A percentile compares a stretch with the other conserved stretches of the same genome.
phyloP scores from a whole-genome alignment of 192 early-diverging fungal species.

The Haplosporangium gracile region DNA sequence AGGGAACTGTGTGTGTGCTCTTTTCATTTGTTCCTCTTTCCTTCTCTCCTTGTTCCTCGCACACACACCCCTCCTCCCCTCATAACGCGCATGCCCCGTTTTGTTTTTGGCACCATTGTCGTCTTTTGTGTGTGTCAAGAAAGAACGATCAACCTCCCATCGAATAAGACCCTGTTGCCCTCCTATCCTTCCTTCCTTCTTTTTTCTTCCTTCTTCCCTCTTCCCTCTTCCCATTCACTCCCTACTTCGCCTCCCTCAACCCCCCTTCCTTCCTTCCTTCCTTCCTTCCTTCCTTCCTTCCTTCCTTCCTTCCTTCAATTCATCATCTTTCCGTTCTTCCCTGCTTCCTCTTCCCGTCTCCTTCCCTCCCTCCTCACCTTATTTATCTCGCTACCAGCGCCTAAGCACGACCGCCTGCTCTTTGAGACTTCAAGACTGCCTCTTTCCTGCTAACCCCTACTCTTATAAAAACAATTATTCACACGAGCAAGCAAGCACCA shows the following conservation, averaged over 20 bases:
- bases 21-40: no score
- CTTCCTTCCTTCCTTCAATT: neutral
- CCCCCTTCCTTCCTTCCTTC: neutral
- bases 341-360: neutral
- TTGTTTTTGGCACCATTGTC: no score
- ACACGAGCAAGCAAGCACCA: neutral
- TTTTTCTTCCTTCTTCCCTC: neutral
- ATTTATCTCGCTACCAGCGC: neutral
- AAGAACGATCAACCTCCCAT: no score
- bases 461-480: no score
- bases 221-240: neutral
- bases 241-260: neutral
- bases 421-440: neutral
- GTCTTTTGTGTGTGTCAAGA: no score
- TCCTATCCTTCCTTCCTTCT: neutral
- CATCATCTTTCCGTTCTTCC: neutral
- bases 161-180: no score
- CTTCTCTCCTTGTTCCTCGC: no score
- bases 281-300: neutral
- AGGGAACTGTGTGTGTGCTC: no score
- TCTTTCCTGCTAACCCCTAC: no score
- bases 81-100: no score
- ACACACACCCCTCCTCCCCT: no score
- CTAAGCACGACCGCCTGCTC: neutral
- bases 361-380: neutral